Base-by-base conservation (phyloP, 2,329 filamentous ascomycete genomes). In the Fusarium nisikadoi region DNA sequence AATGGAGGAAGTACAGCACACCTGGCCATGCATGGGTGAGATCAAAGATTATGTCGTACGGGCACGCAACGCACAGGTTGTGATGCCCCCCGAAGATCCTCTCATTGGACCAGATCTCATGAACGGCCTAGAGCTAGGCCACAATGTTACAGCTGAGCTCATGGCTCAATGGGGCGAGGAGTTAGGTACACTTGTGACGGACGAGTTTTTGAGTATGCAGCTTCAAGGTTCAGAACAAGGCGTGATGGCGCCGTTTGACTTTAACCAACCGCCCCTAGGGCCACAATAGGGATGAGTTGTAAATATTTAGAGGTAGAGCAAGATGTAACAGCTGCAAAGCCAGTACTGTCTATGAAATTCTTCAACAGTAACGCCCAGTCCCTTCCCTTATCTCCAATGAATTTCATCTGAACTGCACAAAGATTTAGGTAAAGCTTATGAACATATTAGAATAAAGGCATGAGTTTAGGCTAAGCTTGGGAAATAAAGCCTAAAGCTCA, bases 1-100 rank as follows among this genome's bases (percentile, higher is more conserved):
- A 39, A 86, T 89, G 68, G 81, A 86, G 38, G 81, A 83, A n/a
- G 86, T 90, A 38, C 81, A 89, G 35, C 81, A 84, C 43, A 85
- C 84, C 12, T 86, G 83, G 82, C 83, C 83, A 10, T 86, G 83
- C 69, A 81, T 85, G 36, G 77, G 77, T 31, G 84, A 85, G 68
- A 82, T 86, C 61, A 77, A 77, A 35, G 81, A 83, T 54, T 77
- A 77, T 43, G 70, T 81, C 46, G 60, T 79, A 45, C 73, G 78
- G 43, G 78, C 79, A 36, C 78, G 79, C 62, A 75, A 76, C 54
- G 74, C 75, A 27, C 79, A 80, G 64, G 68, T 73, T n/a, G 72
- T 78, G 43, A 65, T 78, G 66, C 79, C 77, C 11, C 79, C 79
- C 1, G 77, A 80, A 36, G 78, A 79, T 41, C 77, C 79, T 20